Conservation (phyloP, 192 early-diverging fungal genomes). For the Backusella psychrophila region DNA sequence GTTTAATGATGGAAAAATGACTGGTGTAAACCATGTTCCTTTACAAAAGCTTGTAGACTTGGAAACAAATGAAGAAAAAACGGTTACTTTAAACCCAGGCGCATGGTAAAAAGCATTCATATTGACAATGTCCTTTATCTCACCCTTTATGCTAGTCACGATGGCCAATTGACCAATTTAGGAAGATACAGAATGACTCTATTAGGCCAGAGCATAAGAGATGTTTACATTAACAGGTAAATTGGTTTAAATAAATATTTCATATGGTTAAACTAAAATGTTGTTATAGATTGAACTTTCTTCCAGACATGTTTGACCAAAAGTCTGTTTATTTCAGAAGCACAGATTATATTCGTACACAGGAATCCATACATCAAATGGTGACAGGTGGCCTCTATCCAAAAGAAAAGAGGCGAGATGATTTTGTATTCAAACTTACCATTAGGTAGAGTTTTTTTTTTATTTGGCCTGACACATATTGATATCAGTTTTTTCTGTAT, state of each 20-base stretch:
- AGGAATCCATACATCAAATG: slow-evolving; percentile 40
- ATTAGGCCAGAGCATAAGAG: slow-evolving; percentile 29
- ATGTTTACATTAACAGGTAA: slow-evolving; percentile 35
- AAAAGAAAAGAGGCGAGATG: not conserved
- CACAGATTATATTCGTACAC: slow-evolving; percentile 32
- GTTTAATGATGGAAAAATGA: slow-evolving; percentile 2
- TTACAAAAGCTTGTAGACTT: slow-evolving; percentile 19
- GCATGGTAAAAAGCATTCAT: not conserved
- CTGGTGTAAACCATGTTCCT: not conserved
- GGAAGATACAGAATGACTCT: slow-evolving; percentile 33
- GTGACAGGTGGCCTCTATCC: slow-evolving; percentile 41
- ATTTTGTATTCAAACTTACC: slow-evolving; percentile 23
- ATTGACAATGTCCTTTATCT: too few species aligned
- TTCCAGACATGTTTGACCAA: slow-evolving; percentile 17
- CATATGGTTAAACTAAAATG: too few species aligned
- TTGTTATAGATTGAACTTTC: slow-evolving; percentile 21
- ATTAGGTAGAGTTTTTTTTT: slow-evolving; percentile 24
- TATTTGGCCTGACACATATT: too few species aligned
- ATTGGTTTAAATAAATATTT: too few species aligned
- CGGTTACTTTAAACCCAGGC: slow-evolving; percentile 4
- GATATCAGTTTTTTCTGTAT: too few species aligned
- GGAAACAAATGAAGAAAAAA: not conserved
- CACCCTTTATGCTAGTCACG: slow-evolving; percentile 15
- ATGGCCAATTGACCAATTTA: slow-evolving; percentile 36
- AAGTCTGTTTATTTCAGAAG: slow-evolving; percentile 30